phyloP scores from a whole-genome alignment of 1,284 basidiomycete species.

The Gastroboletus turbinatus region DNA sequence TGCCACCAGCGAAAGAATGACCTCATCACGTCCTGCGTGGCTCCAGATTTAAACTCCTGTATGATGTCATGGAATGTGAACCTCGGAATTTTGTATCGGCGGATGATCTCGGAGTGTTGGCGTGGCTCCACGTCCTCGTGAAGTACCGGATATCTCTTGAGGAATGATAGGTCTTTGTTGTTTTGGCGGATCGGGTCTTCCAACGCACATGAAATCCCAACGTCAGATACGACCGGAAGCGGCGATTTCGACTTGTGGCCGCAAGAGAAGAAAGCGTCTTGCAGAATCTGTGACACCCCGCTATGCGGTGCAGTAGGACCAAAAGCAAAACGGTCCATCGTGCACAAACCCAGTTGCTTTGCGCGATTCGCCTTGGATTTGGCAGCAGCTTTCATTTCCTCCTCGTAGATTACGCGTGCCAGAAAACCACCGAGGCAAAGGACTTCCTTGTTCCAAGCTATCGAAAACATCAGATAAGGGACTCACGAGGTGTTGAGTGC shows the following conservation, averaged over 20 bases:
- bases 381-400: conserved; percentile 63
- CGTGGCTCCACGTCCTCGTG: conserved; percentile 41
- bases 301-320: conserved; percentile 79
- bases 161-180: conserved; percentile 2
- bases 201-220: conserved; percentile 50
- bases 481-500: background rate
- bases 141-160: conserved; percentile 11
- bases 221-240: conserved; percentile 54
- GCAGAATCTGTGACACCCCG: conserved; percentile 72
- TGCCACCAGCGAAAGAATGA: conserved; percentile 91
- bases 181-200: background rate
- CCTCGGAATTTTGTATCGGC: conserved; percentile 57
- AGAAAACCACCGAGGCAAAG: conserved; percentile 81
- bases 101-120: conserved; percentile 48
- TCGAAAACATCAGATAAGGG: background rate
- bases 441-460: conserved; percentile 87
- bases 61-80: conserved; percentile 84
- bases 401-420: conserved; percentile 86
- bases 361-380: conserved; percentile 39
- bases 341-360: conserved; percentile 63
- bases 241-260: conserved; percentile 24
- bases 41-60: conserved; percentile 45
- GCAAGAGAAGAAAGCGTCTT: conserved; percentile 81
- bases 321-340: conserved; percentile 87
- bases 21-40: conserved; percentile 72